Conservation (phyloP, 139 green algal genomes). For the Chlamydomonas schloesseri region DNA sequence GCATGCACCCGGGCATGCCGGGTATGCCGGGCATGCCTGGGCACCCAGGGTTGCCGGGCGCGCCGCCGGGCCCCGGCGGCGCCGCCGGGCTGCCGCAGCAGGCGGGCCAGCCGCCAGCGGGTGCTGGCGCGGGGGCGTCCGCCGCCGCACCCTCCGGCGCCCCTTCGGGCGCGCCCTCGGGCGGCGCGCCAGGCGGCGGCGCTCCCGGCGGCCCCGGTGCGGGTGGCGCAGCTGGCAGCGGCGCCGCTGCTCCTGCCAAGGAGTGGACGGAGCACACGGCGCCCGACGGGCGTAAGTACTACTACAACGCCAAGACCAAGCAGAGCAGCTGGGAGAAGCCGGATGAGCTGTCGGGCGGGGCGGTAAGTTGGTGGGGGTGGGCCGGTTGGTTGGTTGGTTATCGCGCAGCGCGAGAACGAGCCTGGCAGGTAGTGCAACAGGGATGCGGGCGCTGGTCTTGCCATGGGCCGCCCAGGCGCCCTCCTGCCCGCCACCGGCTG, state of each 20-base stretch:
- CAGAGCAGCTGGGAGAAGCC: slow-evolving; percentile 92
- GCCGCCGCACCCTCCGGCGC: neutral
- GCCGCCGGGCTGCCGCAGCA: neutral
- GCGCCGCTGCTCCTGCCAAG: slow-evolving; percentile 28
- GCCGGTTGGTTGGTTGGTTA: no score
- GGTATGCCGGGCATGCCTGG: neutral
- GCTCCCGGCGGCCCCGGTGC: neutral
- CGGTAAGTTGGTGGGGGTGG: no score
- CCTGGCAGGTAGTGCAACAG: no score
- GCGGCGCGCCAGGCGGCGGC: neutral
- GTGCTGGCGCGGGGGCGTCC: neutral
- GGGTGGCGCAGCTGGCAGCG: no score
- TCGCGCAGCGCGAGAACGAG: no score
- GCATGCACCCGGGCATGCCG: neutral
- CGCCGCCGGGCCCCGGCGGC: neutral
- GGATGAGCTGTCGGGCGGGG: slow-evolving; percentile 67
- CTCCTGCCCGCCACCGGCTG: no score
- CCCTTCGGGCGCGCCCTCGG: neutral
- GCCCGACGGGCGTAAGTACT: slow-evolving; percentile 93
- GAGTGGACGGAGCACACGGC: slow-evolving; percentile 93
- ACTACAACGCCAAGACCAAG: slow-evolving; percentile 88
- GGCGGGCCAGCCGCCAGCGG: slow-evolving; percentile 1
- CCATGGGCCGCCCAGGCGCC: no score
- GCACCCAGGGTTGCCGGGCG: neutral
- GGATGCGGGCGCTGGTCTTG: no score